These are phyloP conservation scores for Ascochyta rabiei DNA, from an alignment of 2,329 filamentous ascomycete species.

Conservation along the genomic window DNA sequence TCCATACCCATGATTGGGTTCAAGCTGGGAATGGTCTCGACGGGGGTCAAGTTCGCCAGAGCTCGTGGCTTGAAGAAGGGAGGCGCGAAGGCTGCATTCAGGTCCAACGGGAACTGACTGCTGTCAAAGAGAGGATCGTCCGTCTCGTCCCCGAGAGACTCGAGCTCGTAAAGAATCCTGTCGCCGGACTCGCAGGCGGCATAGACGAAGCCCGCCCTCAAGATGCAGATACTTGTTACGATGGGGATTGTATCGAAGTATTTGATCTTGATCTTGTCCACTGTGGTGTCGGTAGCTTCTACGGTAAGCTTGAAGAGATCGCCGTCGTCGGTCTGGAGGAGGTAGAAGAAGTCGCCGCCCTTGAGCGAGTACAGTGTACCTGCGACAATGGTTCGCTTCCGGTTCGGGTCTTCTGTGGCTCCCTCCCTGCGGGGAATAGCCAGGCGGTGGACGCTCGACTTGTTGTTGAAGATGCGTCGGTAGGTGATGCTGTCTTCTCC, in stretches of 20 bases:
- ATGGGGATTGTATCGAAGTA: conserved; percentile 97
- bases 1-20: conserved; percentile 92
- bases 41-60: conserved; percentile 80
- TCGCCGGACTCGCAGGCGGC: conserved; percentile 92
- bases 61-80: conserved; percentile 84
- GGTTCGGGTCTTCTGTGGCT: conserved; percentile 86
- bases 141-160: conserved; percentile 94
- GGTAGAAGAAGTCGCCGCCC: conserved; percentile 89
- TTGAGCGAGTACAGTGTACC: conserved; percentile 99
- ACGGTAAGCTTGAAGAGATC: conserved; percentile 96
- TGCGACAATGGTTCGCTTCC: conserved; percentile 84
- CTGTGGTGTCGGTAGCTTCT: conserved; percentile 72
- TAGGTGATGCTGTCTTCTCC: conserved; percentile 95
- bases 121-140: conserved; percentile 86
- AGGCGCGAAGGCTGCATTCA: conserved; percentile 72
- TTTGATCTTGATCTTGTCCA: conserved; percentile 85
- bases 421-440: conserved; percentile 87
- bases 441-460: conserved; percentile 82
- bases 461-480: conserved; percentile 77
- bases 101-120: conserved; percentile 79
- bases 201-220: conserved; percentile 95
- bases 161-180: conserved; percentile 94
- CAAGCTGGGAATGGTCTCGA: conserved; percentile 85
- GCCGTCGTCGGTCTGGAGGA: conserved; percentile 95
- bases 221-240: conserved; percentile 83